Base-by-base conservation (phyloP, 305 asterid genomes). In the Fraxinus ornus region DNA sequence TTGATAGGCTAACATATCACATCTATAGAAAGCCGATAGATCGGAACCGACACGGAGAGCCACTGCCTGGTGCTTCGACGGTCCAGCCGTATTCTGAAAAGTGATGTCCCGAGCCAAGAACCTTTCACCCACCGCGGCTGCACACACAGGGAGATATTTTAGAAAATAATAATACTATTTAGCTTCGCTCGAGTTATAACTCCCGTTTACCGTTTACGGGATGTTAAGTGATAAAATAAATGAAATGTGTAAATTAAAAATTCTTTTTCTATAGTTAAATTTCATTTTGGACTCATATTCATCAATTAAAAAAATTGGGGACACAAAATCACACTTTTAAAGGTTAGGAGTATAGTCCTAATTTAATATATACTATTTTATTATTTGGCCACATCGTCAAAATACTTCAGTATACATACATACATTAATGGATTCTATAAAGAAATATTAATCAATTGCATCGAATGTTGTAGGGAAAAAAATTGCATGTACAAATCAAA, bases 41-140 rank as follows among this genome's bases (percentile, higher is more conserved):
- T 89, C 92, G 3, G 89, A 55, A 0, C 90, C 90, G 0, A 81
- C 88, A 0, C 92, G 88, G 8, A 89, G 88, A 3, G 92, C 90
- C 73, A 89, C 92, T 2, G 92, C 92, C 24, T 89, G 92, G 86
- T 89, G 92, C 76, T 87, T 87, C 0, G 88, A 82, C 0, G 90
- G 86, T 1, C 92, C 92, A 0, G 92, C 92, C 5, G 92, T 78
- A 84, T 89, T 89, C 70, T 87, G 85, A 80, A 89, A 84, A 0
- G 92, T 86, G 15, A 89, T 79, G 83, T 84, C 90, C 68, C 87
- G 35, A 4, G 90, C 92, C 44, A 87, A 55, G 81, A 89, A 89
- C 47, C 83, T 41, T 7, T 79, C 89, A 0, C 92, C 92, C 13
- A 89, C 90, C 55, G 52, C 90, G 1, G 88, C 92, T 89, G 88